These are phyloP conservation scores for Pythium periplocum DNA, from an alignment of 352 stramenopile genomes.

Conservation along the genomic window DNA sequence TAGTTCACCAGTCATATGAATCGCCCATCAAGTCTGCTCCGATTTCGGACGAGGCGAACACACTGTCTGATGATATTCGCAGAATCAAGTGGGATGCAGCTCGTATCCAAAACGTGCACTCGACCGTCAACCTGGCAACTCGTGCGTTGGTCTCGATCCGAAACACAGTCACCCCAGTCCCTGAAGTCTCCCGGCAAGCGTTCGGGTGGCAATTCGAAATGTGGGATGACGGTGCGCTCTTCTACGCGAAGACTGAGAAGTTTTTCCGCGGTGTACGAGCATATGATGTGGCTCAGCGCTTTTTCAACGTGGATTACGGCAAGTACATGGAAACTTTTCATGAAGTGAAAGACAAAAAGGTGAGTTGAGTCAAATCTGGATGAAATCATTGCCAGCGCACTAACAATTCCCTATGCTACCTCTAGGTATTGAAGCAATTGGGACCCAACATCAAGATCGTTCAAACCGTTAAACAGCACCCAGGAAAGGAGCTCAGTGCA, in stretches of 20 bases:
- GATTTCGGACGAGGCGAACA: background rate
- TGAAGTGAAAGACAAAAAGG: constrained; percentile 50
- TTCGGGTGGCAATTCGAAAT: constrained; percentile 69
- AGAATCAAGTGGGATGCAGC: constrained; percentile 13
- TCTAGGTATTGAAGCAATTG: constrained; percentile 31
- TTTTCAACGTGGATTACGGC: constrained; percentile 38
- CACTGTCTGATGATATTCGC: background rate
- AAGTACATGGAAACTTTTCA: constrained; percentile 65
- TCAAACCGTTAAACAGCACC: constrained; percentile 45
- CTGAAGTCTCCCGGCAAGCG: constrained; percentile 34
- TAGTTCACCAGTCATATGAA: no score
- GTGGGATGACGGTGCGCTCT: constrained; percentile 41
- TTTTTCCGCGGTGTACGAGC: constrained; percentile 55
- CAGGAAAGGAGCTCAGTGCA: constrained; percentile 38
- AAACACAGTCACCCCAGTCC: constrained; percentile 20
- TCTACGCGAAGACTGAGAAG: constrained; percentile 53
- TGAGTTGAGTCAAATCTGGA: background rate
- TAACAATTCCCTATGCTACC: background rate
- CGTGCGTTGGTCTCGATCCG: constrained; percentile 37
- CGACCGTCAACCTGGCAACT: constrained; percentile 25
- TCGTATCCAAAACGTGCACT: constrained; percentile 22
- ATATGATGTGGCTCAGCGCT: constrained; percentile 45
- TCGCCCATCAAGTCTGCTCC: no score
- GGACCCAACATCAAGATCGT: constrained; percentile 39
- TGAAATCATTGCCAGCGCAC: background rate